Percentiles rank a stretch among this genome's conserved stretches.
phyloP scores from a whole-genome alignment of 257 asterid genomes.

The Nicotiana tomentosiformis region DNA sequence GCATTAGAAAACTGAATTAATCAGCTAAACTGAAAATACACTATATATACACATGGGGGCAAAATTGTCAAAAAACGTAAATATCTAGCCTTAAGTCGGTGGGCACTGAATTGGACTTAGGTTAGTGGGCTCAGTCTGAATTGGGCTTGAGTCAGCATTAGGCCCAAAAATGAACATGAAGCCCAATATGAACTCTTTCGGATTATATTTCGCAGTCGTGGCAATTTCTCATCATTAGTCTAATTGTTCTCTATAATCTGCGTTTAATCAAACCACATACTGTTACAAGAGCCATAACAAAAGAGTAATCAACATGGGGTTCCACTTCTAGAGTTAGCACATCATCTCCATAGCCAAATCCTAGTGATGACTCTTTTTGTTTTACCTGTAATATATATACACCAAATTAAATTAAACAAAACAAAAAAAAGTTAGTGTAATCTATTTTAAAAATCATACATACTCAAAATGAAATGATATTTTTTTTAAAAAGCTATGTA shows the following conservation, averaged over 20 bases:
- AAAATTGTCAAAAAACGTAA: background rate
- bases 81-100: background rate
- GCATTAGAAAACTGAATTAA: background rate
- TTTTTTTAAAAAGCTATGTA: too few relatives aligned
- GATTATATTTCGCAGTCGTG: too few relatives aligned
- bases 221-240: too few relatives aligned
- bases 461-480: background rate
- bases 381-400: slow-evolving; percentile 35
- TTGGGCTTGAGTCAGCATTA: background rate
- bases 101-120: background rate
- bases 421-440: too few relatives aligned
- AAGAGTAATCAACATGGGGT: slow-evolving; percentile 49
- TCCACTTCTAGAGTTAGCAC: slow-evolving; percentile 63
- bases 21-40: background rate
- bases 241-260: slow-evolving; percentile 22
- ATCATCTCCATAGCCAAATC: slow-evolving; percentile 64
- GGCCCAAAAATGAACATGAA: background rate
- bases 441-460: background rate
- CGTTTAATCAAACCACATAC: slow-evolving; percentile 56
- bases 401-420: background rate
- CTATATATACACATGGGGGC: background rate
- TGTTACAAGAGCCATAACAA: slow-evolving; percentile 64
- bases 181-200: background rate
- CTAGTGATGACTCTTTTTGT: slow-evolving; percentile 44
- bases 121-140: background rate